These are phyloP conservation scores for Colletotrichum siamense DNA, from an alignment of 2,329 filamentous ascomycete species.

Conservation along the genomic window DNA sequence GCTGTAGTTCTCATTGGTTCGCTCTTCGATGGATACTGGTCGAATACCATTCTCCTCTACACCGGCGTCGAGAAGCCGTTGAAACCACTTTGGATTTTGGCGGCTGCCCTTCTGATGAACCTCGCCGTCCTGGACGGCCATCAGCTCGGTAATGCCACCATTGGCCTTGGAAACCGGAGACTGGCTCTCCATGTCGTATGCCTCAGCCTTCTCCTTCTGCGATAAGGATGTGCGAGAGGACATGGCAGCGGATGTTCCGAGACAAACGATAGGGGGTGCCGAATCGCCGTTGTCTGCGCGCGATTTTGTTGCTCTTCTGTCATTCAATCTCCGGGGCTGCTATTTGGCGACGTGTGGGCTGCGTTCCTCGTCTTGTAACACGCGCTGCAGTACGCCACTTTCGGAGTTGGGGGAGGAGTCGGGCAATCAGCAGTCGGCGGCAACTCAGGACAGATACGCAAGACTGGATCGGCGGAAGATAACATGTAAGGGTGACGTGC, in stretches of 20 bases:
- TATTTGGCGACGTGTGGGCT: neutral
- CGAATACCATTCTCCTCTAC: conserved; percentile 60
- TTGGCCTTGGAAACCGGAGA: neutral
- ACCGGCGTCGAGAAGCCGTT: conserved; percentile 46
- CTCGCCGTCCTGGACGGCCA: conserved; percentile 33
- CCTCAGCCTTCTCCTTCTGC: neutral
- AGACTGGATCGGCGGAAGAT: neutral
- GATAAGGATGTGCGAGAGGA: neutral
- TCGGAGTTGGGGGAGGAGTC: neutral
- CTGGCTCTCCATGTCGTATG: conserved; percentile 15
- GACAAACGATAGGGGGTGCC: neutral
- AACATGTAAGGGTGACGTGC: neutral
- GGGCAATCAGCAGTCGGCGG: neutral
- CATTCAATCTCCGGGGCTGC: neutral
- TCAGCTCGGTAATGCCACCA: conserved; percentile 27
- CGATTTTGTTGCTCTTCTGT: neutral
- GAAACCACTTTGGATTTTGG: conserved; percentile 45
- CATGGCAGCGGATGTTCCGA: neutral
- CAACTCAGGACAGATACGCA: neutral
- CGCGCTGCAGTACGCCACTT: neutral
- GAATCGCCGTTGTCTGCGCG: neutral
- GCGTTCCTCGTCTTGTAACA: neutral
- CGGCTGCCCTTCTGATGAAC: conserved; percentile 33
- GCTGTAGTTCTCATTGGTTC: conserved; percentile 57
- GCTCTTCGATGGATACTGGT: conserved; percentile 59